A percentile compares a stretch with the other conserved stretches of the same genome.
Conservation (phyloP, 2,329 filamentous ascomycete genomes). For the Clarireedia monteithiana region DNA sequence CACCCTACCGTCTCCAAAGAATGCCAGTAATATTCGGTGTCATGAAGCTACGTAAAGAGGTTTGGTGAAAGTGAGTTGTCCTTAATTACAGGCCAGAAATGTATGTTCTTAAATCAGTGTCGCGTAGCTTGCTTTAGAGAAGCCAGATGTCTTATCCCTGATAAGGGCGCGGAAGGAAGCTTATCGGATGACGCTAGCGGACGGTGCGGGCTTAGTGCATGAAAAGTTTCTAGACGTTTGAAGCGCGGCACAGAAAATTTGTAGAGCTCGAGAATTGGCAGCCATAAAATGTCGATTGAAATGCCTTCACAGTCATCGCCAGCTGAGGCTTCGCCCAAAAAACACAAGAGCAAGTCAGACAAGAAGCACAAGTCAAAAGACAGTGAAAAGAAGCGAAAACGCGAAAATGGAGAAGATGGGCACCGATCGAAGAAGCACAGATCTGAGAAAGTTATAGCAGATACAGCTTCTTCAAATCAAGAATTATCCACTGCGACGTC, state of each 20-base stretch:
- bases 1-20: not conserved
- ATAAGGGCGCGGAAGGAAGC: not conserved
- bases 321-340: constrained; percentile 17
- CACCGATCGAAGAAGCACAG: constrained; percentile 37
- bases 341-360: constrained; percentile 25
- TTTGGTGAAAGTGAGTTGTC: not conserved
- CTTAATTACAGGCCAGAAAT: not conserved
- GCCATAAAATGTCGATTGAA: constrained; percentile 23
- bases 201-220: not conserved
- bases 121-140: not conserved
- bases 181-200: constrained; percentile 9
- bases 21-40: not conserved
- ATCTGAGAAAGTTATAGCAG: constrained; percentile 31
- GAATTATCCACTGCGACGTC: constrained; percentile 35
- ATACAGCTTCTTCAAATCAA: constrained; percentile 6
- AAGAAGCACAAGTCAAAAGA: constrained; percentile 31
- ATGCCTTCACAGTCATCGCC: constrained; percentile 9
- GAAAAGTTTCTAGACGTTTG: constrained; percentile 3
- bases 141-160: constrained; percentile 8
- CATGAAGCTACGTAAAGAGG: not conserved
- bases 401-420: constrained; percentile 33
- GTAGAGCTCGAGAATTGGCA: not conserved
- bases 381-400: constrained; percentile 37
- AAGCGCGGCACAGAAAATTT: constrained; percentile 1
- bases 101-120: not conserved